Evolutionary conservation across 805 yeast species (phyloP).

Genomic region (Hanseniaspora thailandica): DNA sequence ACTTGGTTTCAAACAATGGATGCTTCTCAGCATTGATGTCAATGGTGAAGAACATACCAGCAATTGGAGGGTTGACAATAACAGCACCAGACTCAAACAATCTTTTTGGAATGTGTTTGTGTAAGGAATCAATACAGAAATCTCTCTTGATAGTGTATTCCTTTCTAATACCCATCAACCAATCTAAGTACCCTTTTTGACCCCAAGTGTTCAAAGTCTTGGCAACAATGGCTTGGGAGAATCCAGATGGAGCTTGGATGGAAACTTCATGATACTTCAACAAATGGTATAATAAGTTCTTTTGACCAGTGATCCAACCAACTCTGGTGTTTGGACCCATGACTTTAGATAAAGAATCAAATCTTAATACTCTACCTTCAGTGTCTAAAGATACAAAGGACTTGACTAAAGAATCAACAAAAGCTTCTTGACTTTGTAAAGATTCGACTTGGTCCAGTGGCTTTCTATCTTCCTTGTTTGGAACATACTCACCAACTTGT

Average conservation of each 20-base stretch:
- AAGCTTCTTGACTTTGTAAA: slow-evolving; percentile 44
- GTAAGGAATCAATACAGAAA: slow-evolving; percentile 65
- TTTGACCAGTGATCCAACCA: slow-evolving; percentile 81
- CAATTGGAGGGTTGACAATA: slow-evolving; percentile 48
- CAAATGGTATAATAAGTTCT: slow-evolving; percentile 48
- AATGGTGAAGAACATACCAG: slow-evolving; percentile 80
- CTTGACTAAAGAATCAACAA: slow-evolving; percentile 54
- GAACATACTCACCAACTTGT: slow-evolving; percentile 76
- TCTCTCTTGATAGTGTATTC: slow-evolving; percentile 85
- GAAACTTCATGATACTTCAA: slow-evolving; percentile 68
- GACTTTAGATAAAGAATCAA: slow-evolving; percentile 85
- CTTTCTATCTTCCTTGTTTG: slow-evolving; percentile 25
- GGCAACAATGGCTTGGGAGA: slow-evolving; percentile 57
- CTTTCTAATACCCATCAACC: slow-evolving; percentile 73
- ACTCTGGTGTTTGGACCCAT: slow-evolving; percentile 82
- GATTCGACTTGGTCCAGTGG: slow-evolving; percentile 15
- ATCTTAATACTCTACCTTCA: slow-evolving; percentile 81
- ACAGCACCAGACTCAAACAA: slow-evolving; percentile 20
- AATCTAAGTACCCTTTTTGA: slow-evolving; percentile 73
- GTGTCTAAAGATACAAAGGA: slow-evolving; percentile 65
- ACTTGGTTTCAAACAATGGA: slow-evolving; percentile 55
- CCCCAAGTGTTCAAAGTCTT: slow-evolving; percentile 80
- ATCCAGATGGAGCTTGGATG: slow-evolving; percentile 71
- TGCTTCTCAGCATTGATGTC: slow-evolving; percentile 66
- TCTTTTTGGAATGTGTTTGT: slow-evolving; percentile 42